These are phyloP conservation scores for Candida pseudoglaebosa DNA, from an alignment of 805 yeast genomes.

Conservation along the genomic window DNA sequence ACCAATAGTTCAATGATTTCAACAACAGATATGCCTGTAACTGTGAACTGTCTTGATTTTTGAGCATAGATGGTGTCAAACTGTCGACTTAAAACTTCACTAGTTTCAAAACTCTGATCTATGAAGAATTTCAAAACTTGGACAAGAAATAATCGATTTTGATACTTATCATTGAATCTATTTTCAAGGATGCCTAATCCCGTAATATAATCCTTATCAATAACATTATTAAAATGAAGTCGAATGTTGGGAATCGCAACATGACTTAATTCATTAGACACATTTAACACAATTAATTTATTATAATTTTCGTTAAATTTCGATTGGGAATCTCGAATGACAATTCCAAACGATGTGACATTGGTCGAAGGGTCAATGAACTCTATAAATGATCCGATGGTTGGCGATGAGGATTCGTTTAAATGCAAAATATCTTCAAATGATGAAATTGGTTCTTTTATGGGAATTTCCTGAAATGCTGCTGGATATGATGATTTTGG, in stretches of 20 bases:
- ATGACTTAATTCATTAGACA: slow-evolving; percentile 24
- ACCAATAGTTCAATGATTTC: slow-evolving; percentile 14
- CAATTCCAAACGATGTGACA: slow-evolving; percentile 30
- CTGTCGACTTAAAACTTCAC: slow-evolving; percentile 10
- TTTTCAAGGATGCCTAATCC: slow-evolving; percentile 16
- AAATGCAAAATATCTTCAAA: slow-evolving; percentile 12
- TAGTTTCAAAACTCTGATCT: slow-evolving; percentile 12
- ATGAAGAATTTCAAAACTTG: slow-evolving; percentile 24
- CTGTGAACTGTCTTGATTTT: slow-evolving; percentile 11
- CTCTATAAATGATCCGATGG: slow-evolving; percentile 39
- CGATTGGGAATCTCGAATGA: slow-evolving; percentile 26
- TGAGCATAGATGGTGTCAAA: slow-evolving; percentile 23
- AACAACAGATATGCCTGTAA: slow-evolving; percentile 13
- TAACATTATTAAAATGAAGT: slow-evolving; percentile 25
- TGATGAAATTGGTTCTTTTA: slow-evolving; percentile 7
- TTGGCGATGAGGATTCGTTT: slow-evolving; percentile 16
- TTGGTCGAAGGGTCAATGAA: slow-evolving; percentile 16
- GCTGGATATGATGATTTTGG: too few species aligned
- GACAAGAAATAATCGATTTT: slow-evolving; percentile 17
- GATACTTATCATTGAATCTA: slow-evolving; percentile 17
- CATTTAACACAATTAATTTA: slow-evolving; percentile 28
- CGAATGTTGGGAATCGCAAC: slow-evolving; percentile 27
- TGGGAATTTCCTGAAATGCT: not conserved
- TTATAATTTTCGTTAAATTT: slow-evolving; percentile 31
- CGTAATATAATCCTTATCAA: slow-evolving; percentile 18